Base-by-base conservation (phyloP, 805 yeast species). In the Yarrowia sp. region DNA sequence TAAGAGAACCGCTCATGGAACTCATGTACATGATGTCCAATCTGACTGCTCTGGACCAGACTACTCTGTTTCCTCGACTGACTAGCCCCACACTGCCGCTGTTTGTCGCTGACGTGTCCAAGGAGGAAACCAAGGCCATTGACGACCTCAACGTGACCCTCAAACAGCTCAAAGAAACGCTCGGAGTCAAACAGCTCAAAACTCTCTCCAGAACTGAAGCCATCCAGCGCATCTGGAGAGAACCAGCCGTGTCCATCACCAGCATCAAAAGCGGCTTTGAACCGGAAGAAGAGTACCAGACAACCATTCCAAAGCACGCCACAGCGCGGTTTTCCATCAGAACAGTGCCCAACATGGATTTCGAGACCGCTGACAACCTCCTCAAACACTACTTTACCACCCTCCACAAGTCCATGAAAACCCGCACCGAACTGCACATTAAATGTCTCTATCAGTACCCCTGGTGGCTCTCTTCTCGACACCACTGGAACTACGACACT, bases 321-420 rank as follows among this genome's bases (percentile, higher is more conserved):
- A 49, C 56, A 1, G 58, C 41, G 10, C 30, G 30, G 1, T 51
- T 51, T 14, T 33, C 58, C 6, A 16, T 51, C 12, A 8, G 41
- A 22, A 51, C 58, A 0, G 58, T 51, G 21, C 58, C 58, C 41
- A 67, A 69, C 17, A 38, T 70, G 46, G 71, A 71, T 11, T n/a
- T n/a, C n/a, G 70, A 24, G 46, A 12, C 19, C 7, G 3, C 24
- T 1, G 46, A 54, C 19, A 1, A 12, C 1, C 7, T 28, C 10
- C 35, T 54, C 8, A 19, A n/a, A 3, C 4, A 38, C 17, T 54
- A 54, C 46, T 24, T 38, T 21, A 0, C 6, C 1, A 14, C 24
- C 10, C 24, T 38, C 0, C 46, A 24, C 19, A 16, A 4, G 5
- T 26, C 46, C 14, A 11, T 26, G 5, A 8, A 24, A 21, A 6